Base-by-base conservation (phyloP, 108 stramenopile species). In the Pseudonitzschia multistriata region DNA sequence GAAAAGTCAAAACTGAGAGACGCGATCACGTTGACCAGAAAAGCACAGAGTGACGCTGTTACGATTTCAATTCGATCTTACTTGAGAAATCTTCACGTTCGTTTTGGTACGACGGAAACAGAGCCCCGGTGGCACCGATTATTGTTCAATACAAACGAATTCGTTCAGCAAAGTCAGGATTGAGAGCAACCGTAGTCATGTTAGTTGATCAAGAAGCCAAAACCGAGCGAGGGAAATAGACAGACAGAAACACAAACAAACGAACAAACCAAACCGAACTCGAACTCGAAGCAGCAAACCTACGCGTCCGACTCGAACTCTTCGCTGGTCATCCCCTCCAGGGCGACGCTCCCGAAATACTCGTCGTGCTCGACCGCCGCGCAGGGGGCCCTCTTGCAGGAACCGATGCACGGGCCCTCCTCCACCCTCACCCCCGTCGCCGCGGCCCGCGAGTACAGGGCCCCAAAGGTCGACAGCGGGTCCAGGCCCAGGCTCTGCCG, bases 311-410 rank as follows among this genome's bases (percentile, higher is more conserved):
- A 79, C 10, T 61, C 34, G 62, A 93, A 83, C 69, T 93, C 92
- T 19, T 35, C 60, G 29, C 55, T 42, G n/a, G 72, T 74, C 92
- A 90, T 93, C 19, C 92, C 92, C 54, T 88, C 88, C 47, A 93
- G 70, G 11, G 82, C 79, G 3, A 93, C 92, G 49, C 56, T 81
- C 1, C 92, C 92, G 27, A 73, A 78, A 78, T 80, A 93, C 35
- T 93, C 92, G 30, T 90, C 84, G 70, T 93, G 92, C 69, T 87
- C 74, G 27, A 93, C 63, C 1, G 82, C 89, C 28, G 90, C 85
- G 73, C 92, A 93, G 13, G 92, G 92, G 7, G 79, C 92, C 29
- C 75, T 49, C 56, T 88, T 79, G 65, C 92, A 93, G 1, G 84
- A 76, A n/a, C 92, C 92, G 60, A 87, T 67, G 66, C 92, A 93